A percentile compares a stretch with the other conserved stretches of the same genome.
These are phyloP conservation scores for Phialophora chinensis DNA, from an alignment of 2,329 filamentous ascomycete species.

Conservation along the genomic window DNA sequence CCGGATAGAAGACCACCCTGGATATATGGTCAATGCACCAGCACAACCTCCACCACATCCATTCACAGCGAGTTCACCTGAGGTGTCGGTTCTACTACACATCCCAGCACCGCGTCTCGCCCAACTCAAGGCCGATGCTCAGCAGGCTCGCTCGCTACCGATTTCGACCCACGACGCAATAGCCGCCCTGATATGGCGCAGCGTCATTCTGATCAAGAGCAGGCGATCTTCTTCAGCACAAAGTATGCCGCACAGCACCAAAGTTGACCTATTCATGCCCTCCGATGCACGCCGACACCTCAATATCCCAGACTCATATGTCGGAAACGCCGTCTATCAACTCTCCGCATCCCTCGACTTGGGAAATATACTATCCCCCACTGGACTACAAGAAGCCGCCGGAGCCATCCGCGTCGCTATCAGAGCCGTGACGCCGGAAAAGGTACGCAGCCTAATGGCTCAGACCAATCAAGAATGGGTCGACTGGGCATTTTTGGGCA, in stretches of 20 bases:
- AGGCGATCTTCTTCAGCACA: background rate
- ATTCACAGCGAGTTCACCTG: slow-evolving; percentile 2
- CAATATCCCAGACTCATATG: slow-evolving; percentile 13
- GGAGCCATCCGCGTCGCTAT: slow-evolving; percentile 14
- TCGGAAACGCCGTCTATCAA: slow-evolving; percentile 23
- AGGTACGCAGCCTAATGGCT: slow-evolving; percentile 15
- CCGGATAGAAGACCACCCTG: slow-evolving; percentile 20
- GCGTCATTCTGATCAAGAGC: slow-evolving; percentile 11
- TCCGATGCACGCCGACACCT: slow-evolving; percentile 21
- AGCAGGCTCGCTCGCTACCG: background rate
- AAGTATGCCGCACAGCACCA: background rate
- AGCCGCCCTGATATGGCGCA: slow-evolving; percentile 21
- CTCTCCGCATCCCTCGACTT: slow-evolving; percentile 12
- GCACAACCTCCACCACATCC: slow-evolving; percentile 7
- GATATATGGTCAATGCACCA: slow-evolving; percentile 12
- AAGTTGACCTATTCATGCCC: slow-evolving; percentile 15
- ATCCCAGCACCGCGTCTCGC: slow-evolving; percentile 11
- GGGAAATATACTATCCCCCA: slow-evolving; percentile 3
- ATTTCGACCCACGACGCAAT: slow-evolving; percentile 24
- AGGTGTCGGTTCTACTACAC: slow-evolving; percentile 6
- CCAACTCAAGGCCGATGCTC: slow-evolving; percentile 19
- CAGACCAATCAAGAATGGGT: slow-evolving; percentile 16
- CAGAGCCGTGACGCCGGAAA: slow-evolving; percentile 12
- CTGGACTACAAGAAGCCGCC: slow-evolving; percentile 17
- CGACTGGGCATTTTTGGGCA: slow-evolving; percentile 20